These are phyloP conservation scores for Marasmius sp. DNA, from an alignment of 1,284 basidiomycete genomes.

Conservation along the genomic window DNA sequence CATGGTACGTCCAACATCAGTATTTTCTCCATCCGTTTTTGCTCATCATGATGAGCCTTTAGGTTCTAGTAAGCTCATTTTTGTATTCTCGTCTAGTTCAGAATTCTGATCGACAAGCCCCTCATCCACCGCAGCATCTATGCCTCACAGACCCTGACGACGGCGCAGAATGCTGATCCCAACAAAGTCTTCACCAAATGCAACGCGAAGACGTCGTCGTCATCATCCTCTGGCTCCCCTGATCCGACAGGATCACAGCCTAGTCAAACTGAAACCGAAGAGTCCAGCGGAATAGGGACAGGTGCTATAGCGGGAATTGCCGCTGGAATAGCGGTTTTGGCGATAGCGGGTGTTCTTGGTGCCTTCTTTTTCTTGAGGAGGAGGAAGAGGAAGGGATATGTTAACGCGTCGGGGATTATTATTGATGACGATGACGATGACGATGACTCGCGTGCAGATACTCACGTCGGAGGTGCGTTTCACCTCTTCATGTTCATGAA, in stretches of 20 bases:
- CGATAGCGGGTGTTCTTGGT: neutral
- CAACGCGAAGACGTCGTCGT: neutral
- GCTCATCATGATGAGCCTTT: neutral
- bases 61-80: conserved; percentile 16
- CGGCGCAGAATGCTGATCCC: conserved; percentile 17
- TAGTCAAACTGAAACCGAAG: neutral
- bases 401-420: neutral
- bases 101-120: neutral
- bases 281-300: conserved; percentile 1
- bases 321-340: conserved; percentile 9
- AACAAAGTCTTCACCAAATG: conserved; percentile 29
- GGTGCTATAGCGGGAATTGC: conserved; percentile 20
- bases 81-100: neutral
- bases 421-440: neutral
- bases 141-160: conserved; percentile 18
- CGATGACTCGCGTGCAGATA: too few species aligned
- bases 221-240: too few species aligned
- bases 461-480: too few species aligned
- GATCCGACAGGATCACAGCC: neutral
- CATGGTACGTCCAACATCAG: conserved; percentile 14
- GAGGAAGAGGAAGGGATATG: neutral
- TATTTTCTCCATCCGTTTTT: too few species aligned
- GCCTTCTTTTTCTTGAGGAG: conserved; percentile 11
- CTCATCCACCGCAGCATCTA: conserved; percentile 15
- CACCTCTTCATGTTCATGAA: too few species aligned